A percentile compares a stretch with the other conserved stretches of the same genome.
phyloP scores from a whole-genome alignment of 495 filamentous ascomycete genomes.

The Penicillium subrubescens region DNA sequence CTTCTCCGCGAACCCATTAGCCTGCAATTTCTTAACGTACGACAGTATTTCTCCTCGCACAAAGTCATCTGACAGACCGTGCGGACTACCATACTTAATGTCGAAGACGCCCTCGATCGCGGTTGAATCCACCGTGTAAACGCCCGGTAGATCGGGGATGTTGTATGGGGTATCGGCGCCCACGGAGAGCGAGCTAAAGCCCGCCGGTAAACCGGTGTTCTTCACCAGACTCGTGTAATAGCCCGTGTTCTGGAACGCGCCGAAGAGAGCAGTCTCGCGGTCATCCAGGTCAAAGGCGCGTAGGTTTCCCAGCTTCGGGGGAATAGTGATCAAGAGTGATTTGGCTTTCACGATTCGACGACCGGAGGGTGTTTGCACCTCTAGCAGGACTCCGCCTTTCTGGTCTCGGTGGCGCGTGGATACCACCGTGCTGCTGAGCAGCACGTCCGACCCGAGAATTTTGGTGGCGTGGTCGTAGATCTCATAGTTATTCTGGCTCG shows the following conservation, averaged over 20 bases:
- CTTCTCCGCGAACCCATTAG: slow-evolving; percentile 14
- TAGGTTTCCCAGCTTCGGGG: slow-evolving; percentile 39
- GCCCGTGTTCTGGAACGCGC: slow-evolving; percentile 24
- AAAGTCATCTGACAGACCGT: neutral
- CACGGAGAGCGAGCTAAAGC: slow-evolving; percentile 10
- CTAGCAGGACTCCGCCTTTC: slow-evolving; percentile 27
- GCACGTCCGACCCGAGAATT: slow-evolving; percentile 31
- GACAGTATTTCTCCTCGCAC: slow-evolving; percentile 13
- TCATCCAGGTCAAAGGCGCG: slow-evolving; percentile 35
- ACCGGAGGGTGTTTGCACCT: slow-evolving; percentile 38
- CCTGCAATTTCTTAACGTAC: slow-evolving; percentile 24
- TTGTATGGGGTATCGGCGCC: slow-evolving; percentile 25
- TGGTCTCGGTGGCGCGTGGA: slow-evolving; percentile 27
- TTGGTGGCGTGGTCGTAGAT: slow-evolving; percentile 41
- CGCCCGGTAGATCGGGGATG: slow-evolving; percentile 29
- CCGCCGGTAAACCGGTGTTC: slow-evolving; percentile 42
- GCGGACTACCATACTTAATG: slow-evolving; percentile 23
- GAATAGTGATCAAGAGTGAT: slow-evolving; percentile 50
- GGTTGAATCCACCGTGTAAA: slow-evolving; percentile 24
- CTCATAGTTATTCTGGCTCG: slow-evolving; percentile 39
- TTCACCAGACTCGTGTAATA: slow-evolving; percentile 50
- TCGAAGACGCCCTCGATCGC: slow-evolving; percentile 21
- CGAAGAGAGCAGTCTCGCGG: slow-evolving; percentile 41
- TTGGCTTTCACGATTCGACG: slow-evolving; percentile 41
- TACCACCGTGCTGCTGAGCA: slow-evolving; percentile 34